Evolutionary conservation across 2,329 filamentous ascomycete genomes (phyloP).

Genomic region (Epichloe hybrida): DNA sequence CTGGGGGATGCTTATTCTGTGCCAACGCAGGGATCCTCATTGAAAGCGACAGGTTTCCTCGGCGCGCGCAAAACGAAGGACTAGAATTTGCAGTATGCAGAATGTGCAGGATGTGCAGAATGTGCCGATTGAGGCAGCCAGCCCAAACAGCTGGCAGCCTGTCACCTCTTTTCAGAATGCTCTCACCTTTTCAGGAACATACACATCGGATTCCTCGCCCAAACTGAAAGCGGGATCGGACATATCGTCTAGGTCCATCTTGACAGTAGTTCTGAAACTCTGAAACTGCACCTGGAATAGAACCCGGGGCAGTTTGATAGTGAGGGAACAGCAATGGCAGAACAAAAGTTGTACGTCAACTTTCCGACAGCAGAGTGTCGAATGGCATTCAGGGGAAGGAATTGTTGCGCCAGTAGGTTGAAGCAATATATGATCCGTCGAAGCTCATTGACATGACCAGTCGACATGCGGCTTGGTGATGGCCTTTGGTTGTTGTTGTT

Average conservation of each 20-base stretch:
- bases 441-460: constrained; percentile 10
- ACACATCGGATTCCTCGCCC: constrained; percentile 29
- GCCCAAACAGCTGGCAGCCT: background rate
- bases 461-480: background rate
- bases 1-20: background rate
- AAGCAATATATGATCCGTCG: constrained; percentile 10
- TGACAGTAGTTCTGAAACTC: constrained; percentile 9
- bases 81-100: background rate
- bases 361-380: constrained; percentile 1
- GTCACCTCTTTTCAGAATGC: background rate
- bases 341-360: background rate
- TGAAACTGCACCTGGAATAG: background rate
- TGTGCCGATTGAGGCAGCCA: background rate
- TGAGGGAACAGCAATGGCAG: background rate
- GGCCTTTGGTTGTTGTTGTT: constrained; percentile 15
- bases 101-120: background rate
- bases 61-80: no score
- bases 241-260: constrained; percentile 44
- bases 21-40: no score
- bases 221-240: constrained; percentile 35
- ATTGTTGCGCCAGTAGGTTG: background rate
- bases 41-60: no score
- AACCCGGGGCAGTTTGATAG: background rate
- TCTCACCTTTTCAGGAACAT: constrained; percentile 25
- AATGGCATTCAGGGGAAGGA: constrained; percentile 6